Percentiles rank a stretch among this genome's conserved stretches.
phyloP scores from a whole-genome alignment of 345 rosid species.

The Lumnitzera littorea region DNA sequence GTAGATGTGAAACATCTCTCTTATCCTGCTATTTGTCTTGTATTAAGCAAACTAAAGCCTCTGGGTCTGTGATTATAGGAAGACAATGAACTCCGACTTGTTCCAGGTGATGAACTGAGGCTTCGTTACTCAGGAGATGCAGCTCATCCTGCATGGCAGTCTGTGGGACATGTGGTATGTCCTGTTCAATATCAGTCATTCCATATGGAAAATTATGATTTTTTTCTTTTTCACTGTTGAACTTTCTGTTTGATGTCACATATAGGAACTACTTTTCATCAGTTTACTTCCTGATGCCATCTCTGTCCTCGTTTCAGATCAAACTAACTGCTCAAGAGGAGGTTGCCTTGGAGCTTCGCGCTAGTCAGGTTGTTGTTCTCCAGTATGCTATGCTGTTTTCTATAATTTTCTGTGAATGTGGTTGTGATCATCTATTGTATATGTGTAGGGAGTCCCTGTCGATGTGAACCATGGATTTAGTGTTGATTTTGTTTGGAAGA shows the following conservation, averaged over 20 bases:
- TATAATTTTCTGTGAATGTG: not conserved
- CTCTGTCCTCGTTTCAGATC: conserved; percentile 39
- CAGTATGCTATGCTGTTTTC: conserved; percentile 1
- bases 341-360: conserved; percentile 98
- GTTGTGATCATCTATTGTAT: conserved; percentile 11
- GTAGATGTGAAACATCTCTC: not conserved
- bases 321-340: conserved; percentile 98
- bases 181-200: not conserved
- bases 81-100: conserved; percentile 95
- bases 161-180: conserved; percentile 98
- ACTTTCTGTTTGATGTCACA: too few relatives aligned
- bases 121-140: conserved; percentile 97
- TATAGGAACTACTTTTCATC: too few relatives aligned
- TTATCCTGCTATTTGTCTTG: conserved; percentile 2
- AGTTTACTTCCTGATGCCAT: not conserved
- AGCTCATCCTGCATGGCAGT: conserved; percentile 96
- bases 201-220: not conserved
- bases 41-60: conserved; percentile 13
- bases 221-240: not conserved
- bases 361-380: conserved; percentile 66
- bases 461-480: conserved; percentile 91
- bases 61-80: conserved; percentile 43
- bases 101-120: conserved; percentile 96
- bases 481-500: conserved; percentile 99
- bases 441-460: conserved; percentile 79